A percentile compares a stretch with the other conserved stretches of the same genome.
These are phyloP conservation scores for Blastocystis sp. DNA, from an alignment of 352 stramenopile species.

Conservation along the genomic window DNA sequence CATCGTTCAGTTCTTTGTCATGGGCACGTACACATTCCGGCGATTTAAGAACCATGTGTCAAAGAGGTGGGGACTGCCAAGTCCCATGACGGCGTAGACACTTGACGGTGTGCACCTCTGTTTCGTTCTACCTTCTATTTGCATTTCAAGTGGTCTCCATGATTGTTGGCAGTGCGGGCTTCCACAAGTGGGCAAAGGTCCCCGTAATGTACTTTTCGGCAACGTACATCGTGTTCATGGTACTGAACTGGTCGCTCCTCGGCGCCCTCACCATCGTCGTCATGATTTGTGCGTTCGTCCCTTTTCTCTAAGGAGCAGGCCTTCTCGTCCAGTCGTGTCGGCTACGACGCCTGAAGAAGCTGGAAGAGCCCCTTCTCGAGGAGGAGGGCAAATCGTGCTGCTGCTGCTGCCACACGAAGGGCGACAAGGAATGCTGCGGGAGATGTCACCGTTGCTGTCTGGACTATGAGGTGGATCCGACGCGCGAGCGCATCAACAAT, in stretches of 20 bases:
- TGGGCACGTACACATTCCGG: constrained; percentile 40
- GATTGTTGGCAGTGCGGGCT: constrained; percentile 30
- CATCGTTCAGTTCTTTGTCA: constrained; percentile 56
- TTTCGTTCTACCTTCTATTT: constrained; percentile 41
- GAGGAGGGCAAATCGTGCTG: constrained; percentile 20
- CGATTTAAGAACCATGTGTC: constrained; percentile 56
- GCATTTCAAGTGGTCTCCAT: constrained; percentile 9
- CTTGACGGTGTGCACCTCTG: background rate
- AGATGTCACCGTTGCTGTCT: constrained; percentile 44
- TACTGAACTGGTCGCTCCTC: constrained; percentile 32
- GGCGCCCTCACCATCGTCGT: constrained; percentile 20
- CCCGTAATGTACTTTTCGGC: background rate
- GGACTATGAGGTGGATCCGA: constrained; percentile 23
- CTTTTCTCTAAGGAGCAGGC: background rate
- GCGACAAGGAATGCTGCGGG: constrained; percentile 40
- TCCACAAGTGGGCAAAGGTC: background rate
- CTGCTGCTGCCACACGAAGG: constrained; percentile 43
- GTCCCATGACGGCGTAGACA: background rate
- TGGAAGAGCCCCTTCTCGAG: background rate
- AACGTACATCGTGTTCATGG: constrained; percentile 45
- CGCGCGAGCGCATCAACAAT: constrained; percentile 48
- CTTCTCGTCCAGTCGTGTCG: background rate
- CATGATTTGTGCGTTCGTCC: background rate
- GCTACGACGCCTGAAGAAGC: background rate
- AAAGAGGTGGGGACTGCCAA: background rate